These are phyloP conservation scores for Mycena amicta DNA, from an alignment of 768 basidiomycete species.

Conservation along the genomic window DNA sequence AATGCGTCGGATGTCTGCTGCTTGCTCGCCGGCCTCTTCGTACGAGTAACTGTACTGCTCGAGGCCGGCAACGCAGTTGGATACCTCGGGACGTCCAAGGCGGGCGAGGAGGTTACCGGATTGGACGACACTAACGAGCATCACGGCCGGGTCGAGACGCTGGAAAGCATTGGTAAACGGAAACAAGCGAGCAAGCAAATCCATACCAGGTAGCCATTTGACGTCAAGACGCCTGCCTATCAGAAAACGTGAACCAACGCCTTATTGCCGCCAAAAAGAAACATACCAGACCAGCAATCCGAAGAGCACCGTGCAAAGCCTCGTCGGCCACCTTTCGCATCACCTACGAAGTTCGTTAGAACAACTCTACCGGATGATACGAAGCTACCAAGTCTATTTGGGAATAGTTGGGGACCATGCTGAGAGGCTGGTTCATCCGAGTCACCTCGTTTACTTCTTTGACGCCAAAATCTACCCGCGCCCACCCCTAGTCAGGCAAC, in stretches of 20 bases:
- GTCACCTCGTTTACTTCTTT: slow-evolving; percentile 64
- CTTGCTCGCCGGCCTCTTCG: slow-evolving; percentile 82
- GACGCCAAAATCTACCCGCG: slow-evolving; percentile 77
- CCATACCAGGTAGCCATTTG: slow-evolving; percentile 85
- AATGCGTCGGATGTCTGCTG: slow-evolving; percentile 64
- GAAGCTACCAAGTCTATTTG: slow-evolving; percentile 52
- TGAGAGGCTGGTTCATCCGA: slow-evolving; percentile 35
- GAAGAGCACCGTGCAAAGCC: slow-evolving; percentile 80
- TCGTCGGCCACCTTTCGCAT: slow-evolving; percentile 79
- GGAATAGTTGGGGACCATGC: slow-evolving; percentile 39
- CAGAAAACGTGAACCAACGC: slow-evolving; percentile 3
- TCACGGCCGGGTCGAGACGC: slow-evolving; percentile 85
- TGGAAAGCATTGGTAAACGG: no score
- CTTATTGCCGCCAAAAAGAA: background rate
- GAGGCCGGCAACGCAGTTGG: slow-evolving; percentile 81
- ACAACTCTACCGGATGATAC: background rate
- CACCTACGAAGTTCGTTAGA: slow-evolving; percentile 19
- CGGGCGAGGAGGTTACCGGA: slow-evolving; percentile 82
- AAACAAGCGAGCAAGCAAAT: no score
- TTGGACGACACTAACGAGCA: slow-evolving; percentile 85
- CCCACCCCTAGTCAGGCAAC: background rate
- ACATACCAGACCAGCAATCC: slow-evolving; percentile 85
- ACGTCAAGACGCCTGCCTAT: slow-evolving; percentile 79
- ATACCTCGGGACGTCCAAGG: slow-evolving; percentile 80
- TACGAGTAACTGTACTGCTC: slow-evolving; percentile 89